A percentile compares a stretch with the other conserved stretches of the same genome.
Evolutionary conservation across 768 basidiomycete genomes (phyloP).

Genomic region (Lactarius psammicola): DNA sequence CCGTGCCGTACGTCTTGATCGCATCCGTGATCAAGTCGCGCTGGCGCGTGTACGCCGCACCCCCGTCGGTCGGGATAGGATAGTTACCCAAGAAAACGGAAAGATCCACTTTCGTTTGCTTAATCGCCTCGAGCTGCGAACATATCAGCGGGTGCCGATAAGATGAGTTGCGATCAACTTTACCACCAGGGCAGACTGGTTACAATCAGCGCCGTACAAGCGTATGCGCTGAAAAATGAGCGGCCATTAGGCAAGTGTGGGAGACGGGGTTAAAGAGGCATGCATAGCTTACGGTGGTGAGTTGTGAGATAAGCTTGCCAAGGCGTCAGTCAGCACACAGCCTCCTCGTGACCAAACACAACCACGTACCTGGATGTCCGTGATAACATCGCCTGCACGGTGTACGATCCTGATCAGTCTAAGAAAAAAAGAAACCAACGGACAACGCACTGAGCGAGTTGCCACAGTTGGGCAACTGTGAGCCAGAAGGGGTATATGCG

Average conservation of each 20-base stretch:
- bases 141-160: not conserved
- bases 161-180: slow-evolving; percentile 31
- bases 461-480: slow-evolving; percentile 70
- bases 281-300: slow-evolving; percentile 52
- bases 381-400: slow-evolving; percentile 56
- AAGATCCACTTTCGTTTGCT: slow-evolving; percentile 86
- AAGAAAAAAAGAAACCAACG: slow-evolving; percentile 4
- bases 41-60: slow-evolving; percentile 72
- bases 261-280: not conserved
- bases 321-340: slow-evolving; percentile 2
- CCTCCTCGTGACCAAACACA: not conserved
- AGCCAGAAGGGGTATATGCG: slow-evolving; percentile 80
- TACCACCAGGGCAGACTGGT: slow-evolving; percentile 73
- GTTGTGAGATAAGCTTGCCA: slow-evolving; percentile 71
- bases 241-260: not conserved
- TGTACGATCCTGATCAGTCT: not conserved
- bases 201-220: slow-evolving; percentile 86
- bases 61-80: slow-evolving; percentile 57
- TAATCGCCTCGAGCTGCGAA: slow-evolving; percentile 76
- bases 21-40: slow-evolving; percentile 62
- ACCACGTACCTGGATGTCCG: slow-evolving; percentile 64
- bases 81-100: slow-evolving; percentile 76
- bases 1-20: slow-evolving; percentile 72
- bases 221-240: slow-evolving; percentile 52
- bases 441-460: slow-evolving; percentile 42